Evolutionary conservation across 306 rosid species (phyloP).

Genomic region (Oxytropis ochrocephala): DNA sequence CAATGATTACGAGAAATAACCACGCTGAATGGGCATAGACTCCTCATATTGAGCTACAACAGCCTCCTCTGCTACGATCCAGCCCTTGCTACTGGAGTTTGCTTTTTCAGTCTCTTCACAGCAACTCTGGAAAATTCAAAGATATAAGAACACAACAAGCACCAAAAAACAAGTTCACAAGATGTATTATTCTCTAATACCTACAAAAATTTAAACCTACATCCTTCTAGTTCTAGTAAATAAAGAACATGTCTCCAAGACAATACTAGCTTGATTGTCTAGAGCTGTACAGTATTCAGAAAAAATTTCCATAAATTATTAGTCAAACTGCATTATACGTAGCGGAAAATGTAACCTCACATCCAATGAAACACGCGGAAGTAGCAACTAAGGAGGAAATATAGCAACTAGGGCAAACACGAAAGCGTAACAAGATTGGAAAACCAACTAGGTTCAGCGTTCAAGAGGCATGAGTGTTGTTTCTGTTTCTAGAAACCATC

Average conservation of each 20-base stretch:
- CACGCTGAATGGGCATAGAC: constrained; percentile 20
- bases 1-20: constrained; percentile 28
- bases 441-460: background rate
- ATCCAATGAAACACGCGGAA: background rate
- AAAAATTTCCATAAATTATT: background rate
- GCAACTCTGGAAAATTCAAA: constrained; percentile 47
- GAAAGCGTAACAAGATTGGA: background rate
- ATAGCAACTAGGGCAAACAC: constrained; percentile 3
- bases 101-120: constrained; percentile 30
- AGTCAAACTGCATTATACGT: background rate
- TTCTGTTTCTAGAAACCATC: background rate
- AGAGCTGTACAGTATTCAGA: background rate
- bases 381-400: background rate
- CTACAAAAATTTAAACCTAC: background rate
- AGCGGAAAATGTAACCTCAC: background rate
- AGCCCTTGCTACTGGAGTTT: constrained; percentile 27
- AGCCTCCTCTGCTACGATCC: constrained; percentile 70
- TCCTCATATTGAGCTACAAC: constrained; percentile 55
- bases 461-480: background rate
- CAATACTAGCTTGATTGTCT: background rate
- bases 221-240: background rate
- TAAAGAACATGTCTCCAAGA: background rate
- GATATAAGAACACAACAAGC: background rate
- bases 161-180: background rate
- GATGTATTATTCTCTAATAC: background rate